Evolutionary conservation across 129 eudicot species (phyloP), one percentile per base, ranked within the genome.

Genomic region (Flaveria bidentis): DNA sequence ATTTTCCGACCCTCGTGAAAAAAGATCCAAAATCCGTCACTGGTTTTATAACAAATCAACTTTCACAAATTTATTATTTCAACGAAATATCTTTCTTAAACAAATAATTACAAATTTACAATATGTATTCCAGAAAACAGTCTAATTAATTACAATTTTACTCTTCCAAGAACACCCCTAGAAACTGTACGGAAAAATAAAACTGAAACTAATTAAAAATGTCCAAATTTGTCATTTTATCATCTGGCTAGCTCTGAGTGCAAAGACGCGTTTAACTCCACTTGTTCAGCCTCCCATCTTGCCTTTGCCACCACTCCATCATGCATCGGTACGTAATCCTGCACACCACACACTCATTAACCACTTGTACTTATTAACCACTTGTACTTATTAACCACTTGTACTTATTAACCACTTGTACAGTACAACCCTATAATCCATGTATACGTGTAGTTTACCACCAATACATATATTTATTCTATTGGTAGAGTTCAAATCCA

Each of bases 301-400:
- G 90, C 85, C 90, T 79, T 82, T 18, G 84, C 85, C 77, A 83
- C 87, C 50, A 80, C 88, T 69, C 86, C 91, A 72, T 80, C 84
- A 55, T 89, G 89, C 83, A 85, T 73, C 15, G 96, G 89, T 50
- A 80, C 86, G 78, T 86, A 89, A 69, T 89, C 91, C 96, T 86
- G 57, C 78, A 72, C 78, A 42, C 75, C 69, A 77, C 51, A 68
- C 17, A 14, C 5, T 20, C 0, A 80, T 80, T 23, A 65, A 5
- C 10, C 39, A 62, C 17, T 39, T 60, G 76, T 69, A 69, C 76
- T 20, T 20, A 80, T 80, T 23, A 65, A 5, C 10, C 39, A 62
- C 17, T 39, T 60, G 76, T 69, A 69, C 76, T 20, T 20, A 80
- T 80, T 23, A 65, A 5, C 10, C 39, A 62, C 17, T 39, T 60